These are phyloP conservation scores for Tinospora cordifolia DNA, from an alignment of 164 flowering plant species.

Conservation along the genomic window DNA sequence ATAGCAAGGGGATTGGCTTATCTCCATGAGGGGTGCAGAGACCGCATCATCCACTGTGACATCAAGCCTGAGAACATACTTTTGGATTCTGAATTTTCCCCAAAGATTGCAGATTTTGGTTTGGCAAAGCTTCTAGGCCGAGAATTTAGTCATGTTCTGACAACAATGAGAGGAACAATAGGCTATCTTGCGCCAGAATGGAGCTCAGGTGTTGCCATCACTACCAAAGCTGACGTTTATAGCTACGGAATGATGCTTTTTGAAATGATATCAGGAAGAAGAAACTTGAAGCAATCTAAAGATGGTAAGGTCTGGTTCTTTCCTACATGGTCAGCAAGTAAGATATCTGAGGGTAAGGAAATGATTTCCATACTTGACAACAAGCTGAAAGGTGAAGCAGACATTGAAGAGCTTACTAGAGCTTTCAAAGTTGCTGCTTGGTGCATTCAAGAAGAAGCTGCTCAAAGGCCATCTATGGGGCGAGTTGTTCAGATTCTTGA, in stretches of 20 bases:
- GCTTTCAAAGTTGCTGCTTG: slow-evolving; percentile 32
- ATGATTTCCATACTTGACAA: slow-evolving; percentile 20
- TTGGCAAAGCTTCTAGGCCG: not conserved
- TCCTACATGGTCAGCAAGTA: slow-evolving; percentile 28
- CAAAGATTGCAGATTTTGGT: not conserved
- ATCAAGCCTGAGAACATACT: not conserved
- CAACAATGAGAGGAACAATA: slow-evolving; percentile 47
- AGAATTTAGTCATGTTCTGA: slow-evolving; percentile 41
- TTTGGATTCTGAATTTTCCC: not conserved
- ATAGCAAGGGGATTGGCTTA: slow-evolving; percentile 6
- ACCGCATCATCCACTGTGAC: not conserved
- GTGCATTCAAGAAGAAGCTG: slow-evolving; percentile 47
- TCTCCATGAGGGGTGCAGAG: not conserved
- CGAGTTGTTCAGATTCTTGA: slow-evolving; percentile 39
- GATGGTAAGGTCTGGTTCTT: slow-evolving; percentile 18
- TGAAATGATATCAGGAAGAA: slow-evolving; percentile 32
- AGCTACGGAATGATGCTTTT: slow-evolving; percentile 49
- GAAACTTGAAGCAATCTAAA: slow-evolving; percentile 25
- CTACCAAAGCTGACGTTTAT: slow-evolving; percentile 43
- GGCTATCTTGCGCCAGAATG: slow-evolving; percentile 17
- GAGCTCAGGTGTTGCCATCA: slow-evolving; percentile 38
- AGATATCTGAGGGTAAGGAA: slow-evolving; percentile 13
- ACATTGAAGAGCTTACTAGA: slow-evolving; percentile 6
- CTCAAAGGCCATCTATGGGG: slow-evolving; percentile 34
- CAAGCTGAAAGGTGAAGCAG: not conserved